Conservation (phyloP, 2,329 filamentous ascomycete genomes). For the Fusarium sp. region DNA sequence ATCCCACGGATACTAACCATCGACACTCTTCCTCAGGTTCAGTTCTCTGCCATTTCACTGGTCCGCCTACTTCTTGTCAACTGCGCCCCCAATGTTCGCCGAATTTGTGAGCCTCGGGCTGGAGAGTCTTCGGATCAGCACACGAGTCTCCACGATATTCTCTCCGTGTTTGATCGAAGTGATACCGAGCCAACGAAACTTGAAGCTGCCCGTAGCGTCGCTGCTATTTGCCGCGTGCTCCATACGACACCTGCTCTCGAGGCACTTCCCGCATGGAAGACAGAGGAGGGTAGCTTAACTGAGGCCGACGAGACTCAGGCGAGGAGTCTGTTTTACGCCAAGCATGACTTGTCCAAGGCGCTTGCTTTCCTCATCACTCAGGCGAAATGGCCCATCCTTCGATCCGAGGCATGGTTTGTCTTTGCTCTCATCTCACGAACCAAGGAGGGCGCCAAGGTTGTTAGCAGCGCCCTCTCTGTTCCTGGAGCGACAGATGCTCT, state of each 20-base stretch:
- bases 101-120: conserved; percentile 57
- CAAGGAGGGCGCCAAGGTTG: conserved; percentile 60
- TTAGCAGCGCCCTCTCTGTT: conserved; percentile 57
- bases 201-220: conserved; percentile 67
- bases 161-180: conserved; percentile 52
- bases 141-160: conserved; percentile 53
- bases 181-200: conserved; percentile 66
- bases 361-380: conserved; percentile 68
- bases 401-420: conserved; percentile 72
- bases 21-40: conserved; percentile 65
- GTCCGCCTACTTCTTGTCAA: conserved; percentile 67
- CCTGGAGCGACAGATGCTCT: conserved; percentile 59
- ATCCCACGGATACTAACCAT: conserved; percentile 67
- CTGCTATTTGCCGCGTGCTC: conserved; percentile 65
- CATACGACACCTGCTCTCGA: conserved; percentile 56
- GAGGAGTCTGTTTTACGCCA: conserved; percentile 58
- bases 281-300: conserved; percentile 42
- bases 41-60: conserved; percentile 70
- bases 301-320: neutral
- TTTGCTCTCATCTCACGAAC: conserved; percentile 70
- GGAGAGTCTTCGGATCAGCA: conserved; percentile 37
- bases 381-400: conserved; percentile 68
- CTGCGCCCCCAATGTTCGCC: conserved; percentile 63
- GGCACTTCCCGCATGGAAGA: conserved; percentile 50
- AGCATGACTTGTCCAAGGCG: conserved; percentile 57